Evolutionary conservation across 306 rosid species (phyloP).

Genomic region (Ceratonia siliqua): DNA sequence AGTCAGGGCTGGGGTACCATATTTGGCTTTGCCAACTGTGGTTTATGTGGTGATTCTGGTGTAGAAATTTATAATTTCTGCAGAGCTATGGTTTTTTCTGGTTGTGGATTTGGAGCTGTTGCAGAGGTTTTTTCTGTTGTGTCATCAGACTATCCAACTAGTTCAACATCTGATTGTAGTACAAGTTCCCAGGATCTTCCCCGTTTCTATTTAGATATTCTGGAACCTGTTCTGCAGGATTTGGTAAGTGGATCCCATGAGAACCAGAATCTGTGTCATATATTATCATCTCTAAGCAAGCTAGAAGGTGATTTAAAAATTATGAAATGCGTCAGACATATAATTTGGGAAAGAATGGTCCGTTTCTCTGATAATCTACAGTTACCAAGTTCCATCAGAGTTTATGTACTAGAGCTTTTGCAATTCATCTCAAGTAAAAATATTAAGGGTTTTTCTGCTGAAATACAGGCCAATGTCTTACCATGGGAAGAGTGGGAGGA

Average conservation of each 20-base stretch:
- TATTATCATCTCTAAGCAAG: constrained; percentile 82
- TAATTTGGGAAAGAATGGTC: constrained; percentile 84
- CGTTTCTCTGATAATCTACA: constrained; percentile 84
- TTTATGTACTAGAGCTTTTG: constrained; percentile 84
- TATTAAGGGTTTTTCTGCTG: constrained; percentile 76
- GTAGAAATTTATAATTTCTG: constrained; percentile 66
- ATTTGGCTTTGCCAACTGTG: constrained; percentile 56
- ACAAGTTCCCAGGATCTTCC: constrained; percentile 65
- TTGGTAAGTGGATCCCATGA: constrained; percentile 67
- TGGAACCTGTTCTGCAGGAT: constrained; percentile 69
- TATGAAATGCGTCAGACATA: constrained; percentile 71
- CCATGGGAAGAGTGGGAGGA: constrained; percentile 98
- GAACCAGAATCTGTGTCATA: constrained; percentile 63
- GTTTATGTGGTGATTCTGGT: constrained; percentile 64
- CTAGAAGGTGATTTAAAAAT: constrained; percentile 77
- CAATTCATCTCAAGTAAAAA: constrained; percentile 77
- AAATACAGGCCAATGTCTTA: constrained; percentile 57
- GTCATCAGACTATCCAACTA: constrained; percentile 50
- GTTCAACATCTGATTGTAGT: constrained; percentile 42
- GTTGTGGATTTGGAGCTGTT: constrained; percentile 84
- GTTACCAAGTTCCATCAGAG: constrained; percentile 83
- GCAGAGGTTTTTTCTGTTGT: constrained; percentile 75
- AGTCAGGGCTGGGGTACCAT: constrained; percentile 89
- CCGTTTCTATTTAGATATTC: constrained; percentile 64
- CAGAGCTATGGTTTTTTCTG: constrained; percentile 85